phyloP scores from a whole-genome alignment of 2,329 filamentous ascomycete species.

The Exophiala bonariae region DNA sequence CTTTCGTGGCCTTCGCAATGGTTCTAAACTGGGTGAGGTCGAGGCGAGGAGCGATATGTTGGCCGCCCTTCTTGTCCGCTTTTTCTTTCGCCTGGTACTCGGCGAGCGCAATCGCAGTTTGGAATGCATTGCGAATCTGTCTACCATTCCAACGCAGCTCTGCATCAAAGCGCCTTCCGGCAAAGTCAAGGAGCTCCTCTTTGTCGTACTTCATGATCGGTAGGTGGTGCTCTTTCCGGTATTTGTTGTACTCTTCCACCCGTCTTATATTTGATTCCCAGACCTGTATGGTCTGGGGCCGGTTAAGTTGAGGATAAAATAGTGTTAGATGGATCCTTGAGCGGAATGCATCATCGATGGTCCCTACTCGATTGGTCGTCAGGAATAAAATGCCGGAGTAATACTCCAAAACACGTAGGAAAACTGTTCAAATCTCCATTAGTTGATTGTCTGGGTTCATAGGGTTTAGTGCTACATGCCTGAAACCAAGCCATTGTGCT shows the following conservation, averaged over 20 bases:
- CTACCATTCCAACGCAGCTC: conserved; percentile 13
- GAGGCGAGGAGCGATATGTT: conserved; percentile 16
- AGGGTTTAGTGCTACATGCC: too few species aligned
- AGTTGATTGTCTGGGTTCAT: too few species aligned
- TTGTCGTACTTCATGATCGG: too few species aligned
- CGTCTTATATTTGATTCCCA: conserved; percentile 30
- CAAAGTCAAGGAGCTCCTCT: too few species aligned
- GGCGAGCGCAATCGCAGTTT: conserved; percentile 51
- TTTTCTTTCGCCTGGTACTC: conserved; percentile 46
- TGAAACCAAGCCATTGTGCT: conserved; percentile 26
- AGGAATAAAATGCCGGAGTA: conserved; percentile 41
- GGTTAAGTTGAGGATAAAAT: conserved; percentile 32
- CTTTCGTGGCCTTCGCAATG: conserved; percentile 14
- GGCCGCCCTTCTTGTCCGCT: not conserved
- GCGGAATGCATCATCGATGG: conserved; percentile 38
- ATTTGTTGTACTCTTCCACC: conserved; percentile 6
- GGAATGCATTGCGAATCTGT: conserved; percentile 30
- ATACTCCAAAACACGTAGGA: conserved; percentile 41
- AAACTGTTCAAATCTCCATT: conserved; percentile 27
- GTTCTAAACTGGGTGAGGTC: conserved; percentile 23
- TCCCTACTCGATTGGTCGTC: conserved; percentile 37
- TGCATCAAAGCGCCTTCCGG: too few species aligned
- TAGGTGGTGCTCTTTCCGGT: not conserved
- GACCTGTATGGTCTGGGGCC: conserved; percentile 28
- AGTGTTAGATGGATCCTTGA: conserved; percentile 35